Base-by-base conservation (phyloP, 495 filamentous ascomycete species). In the Hypoxylon fragiforme region DNA sequence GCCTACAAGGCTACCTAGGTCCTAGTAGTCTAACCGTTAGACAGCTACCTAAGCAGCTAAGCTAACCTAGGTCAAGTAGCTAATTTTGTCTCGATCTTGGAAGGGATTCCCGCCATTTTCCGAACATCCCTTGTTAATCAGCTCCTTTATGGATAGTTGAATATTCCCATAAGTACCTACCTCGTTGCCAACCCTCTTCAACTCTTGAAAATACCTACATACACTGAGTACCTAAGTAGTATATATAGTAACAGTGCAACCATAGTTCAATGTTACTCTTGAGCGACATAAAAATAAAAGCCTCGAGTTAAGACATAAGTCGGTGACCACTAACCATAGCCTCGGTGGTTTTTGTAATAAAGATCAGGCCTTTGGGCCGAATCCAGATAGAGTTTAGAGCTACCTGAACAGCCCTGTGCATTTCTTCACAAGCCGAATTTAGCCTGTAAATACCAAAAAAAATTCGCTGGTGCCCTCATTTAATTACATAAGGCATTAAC, bases 361-460 rank as follows among this genome's bases (percentile, higher is more conserved):
- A 35, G 55, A 34, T 56, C 57, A 51, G 57, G 40, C 50, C 57
- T 60, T 60, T 54, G 50, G 35, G 44, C 46, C 57, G 57, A 60
- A 60, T 60, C 39, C 47, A 22, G 45, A 38, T 54, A 44, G 40
- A 39, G 11, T 35, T 48, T 43, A 9, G 22, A 54, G 46, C 7
- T 9, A 32, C 45, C 9, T 28, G 24, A 28, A 4, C 24, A 28
- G 24, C 24, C 40, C 26, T 28, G 2, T 44, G 24, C 35, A 44
- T 49, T 50, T 44, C 36, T 50, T 39, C n/a, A 34, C 32, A 14
- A 54, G 45, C 51, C 57, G 57, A 55, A 51, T 61, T 61, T 61
- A 61, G 57, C 57, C 57, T 61, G 46, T 61, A 51, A 55, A 42
- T 61, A 43, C 47, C n/a, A n/a, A n/a, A n/a, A n/a, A n/a, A 56